Percentiles rank a stretch among this genome's conserved stretches.
Evolutionary conservation across 768 basidiomycete genomes (phyloP).

Genomic region (Hortiboletus flavorubellus): DNA sequence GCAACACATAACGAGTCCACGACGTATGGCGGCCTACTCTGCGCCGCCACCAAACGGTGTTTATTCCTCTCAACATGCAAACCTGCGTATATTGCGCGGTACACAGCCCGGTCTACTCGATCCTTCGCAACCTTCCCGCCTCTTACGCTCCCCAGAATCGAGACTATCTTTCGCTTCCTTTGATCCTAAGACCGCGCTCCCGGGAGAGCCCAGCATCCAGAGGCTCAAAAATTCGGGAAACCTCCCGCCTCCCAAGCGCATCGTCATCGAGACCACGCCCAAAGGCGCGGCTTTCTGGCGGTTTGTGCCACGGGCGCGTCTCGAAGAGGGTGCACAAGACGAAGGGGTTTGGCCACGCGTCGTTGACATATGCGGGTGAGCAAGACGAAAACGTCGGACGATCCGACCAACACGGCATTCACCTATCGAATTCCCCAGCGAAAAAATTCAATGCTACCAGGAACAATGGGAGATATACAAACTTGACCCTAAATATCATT

Average conservation of each 20-base stretch:
- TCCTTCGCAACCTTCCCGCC: constrained; percentile 53
- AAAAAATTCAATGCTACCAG: constrained; percentile 51
- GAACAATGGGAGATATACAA: constrained; percentile 89
- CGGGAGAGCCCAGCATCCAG: constrained; percentile 36
- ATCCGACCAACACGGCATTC: constrained; percentile 4
- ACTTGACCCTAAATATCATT: constrained; percentile 71
- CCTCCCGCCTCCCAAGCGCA: constrained; percentile 57
- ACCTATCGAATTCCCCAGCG: constrained; percentile 33
- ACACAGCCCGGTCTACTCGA: constrained; percentile 64
- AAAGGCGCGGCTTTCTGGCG: constrained; percentile 64
- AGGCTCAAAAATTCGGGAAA: constrained; percentile 46
- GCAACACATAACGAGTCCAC: neutral
- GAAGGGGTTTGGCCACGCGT: constrained; percentile 73
- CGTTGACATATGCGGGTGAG: constrained; percentile 69
- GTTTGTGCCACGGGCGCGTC: constrained; percentile 69
- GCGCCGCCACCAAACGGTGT: neutral
- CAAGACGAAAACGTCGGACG: constrained; percentile 6
- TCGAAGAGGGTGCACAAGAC: constrained; percentile 52
- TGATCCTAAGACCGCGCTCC: constrained; percentile 62
- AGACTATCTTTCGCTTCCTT: constrained; percentile 72
- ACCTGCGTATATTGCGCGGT: constrained; percentile 34
- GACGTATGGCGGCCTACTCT: constrained; percentile 12
- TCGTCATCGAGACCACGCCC: constrained; percentile 66
- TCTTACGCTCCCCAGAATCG: constrained; percentile 58
- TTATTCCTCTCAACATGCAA: constrained; percentile 7